Evolutionary conservation across 2,329 filamentous ascomycete species (phyloP).

Genomic region (Pyrenochaeta sp.): DNA sequence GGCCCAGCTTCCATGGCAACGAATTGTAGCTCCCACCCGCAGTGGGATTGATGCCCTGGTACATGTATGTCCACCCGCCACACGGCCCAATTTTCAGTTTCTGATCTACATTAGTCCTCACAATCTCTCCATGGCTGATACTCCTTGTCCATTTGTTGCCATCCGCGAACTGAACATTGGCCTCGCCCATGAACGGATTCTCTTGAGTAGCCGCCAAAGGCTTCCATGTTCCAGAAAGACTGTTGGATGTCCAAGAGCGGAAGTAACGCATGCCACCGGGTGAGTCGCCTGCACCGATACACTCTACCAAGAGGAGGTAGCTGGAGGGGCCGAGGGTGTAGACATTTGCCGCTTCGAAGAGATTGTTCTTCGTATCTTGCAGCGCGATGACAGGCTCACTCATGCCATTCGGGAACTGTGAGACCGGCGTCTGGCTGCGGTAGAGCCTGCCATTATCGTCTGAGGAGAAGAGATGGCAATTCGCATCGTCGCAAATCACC

Average conservation of each 20-base stretch:
- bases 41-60: slow-evolving; percentile 50
- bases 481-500: slow-evolving; percentile 51
- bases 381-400: slow-evolving; percentile 48
- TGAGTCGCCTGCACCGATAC: slow-evolving; percentile 40
- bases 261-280: slow-evolving; percentile 47
- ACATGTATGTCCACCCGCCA: slow-evolving; percentile 44
- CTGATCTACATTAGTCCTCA: slow-evolving; percentile 50
- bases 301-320: slow-evolving; percentile 53
- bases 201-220: slow-evolving; percentile 46
- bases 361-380: slow-evolving; percentile 34
- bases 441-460: slow-evolving; percentile 55
- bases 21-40: slow-evolving; percentile 45
- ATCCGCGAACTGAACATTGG: slow-evolving; percentile 47
- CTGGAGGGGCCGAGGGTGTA: slow-evolving; percentile 42
- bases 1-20: slow-evolving; percentile 49
- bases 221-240: slow-evolving; percentile 46
- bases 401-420: slow-evolving; percentile 49
- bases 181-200: slow-evolving; percentile 50
- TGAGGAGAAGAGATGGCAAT: slow-evolving; percentile 53
- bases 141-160: slow-evolving; percentile 49
- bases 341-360: slow-evolving; percentile 52
- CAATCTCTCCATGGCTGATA: slow-evolving; percentile 48
- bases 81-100: slow-evolving; percentile 47
- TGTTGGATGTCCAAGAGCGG: slow-evolving; percentile 50
- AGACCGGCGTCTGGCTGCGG: slow-evolving; percentile 47